Evolutionary conservation across 2,329 filamentous ascomycete species (phyloP).

Genomic region (Aspergillus hiratsukae): DNA sequence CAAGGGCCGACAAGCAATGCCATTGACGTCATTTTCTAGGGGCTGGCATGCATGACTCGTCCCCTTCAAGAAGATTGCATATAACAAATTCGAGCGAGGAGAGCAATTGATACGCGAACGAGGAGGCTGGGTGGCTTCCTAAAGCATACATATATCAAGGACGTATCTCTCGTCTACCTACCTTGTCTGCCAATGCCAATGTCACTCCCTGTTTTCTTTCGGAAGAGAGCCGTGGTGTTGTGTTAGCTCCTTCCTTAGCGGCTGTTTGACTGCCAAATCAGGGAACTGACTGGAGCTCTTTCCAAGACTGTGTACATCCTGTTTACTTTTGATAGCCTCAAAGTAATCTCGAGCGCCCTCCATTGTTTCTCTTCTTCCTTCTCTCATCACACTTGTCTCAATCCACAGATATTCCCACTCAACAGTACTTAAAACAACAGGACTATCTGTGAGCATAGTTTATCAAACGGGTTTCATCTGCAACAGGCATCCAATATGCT

Average conservation of each 20-base stretch:
- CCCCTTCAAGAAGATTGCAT: constrained; percentile 2
- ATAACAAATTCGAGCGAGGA: not conserved
- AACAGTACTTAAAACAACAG: not conserved
- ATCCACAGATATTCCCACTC: not conserved
- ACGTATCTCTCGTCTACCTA: not conserved
- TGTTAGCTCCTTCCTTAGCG: not conserved
- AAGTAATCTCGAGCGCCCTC: not conserved
- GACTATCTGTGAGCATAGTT: not conserved
- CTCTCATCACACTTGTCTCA: not conserved
- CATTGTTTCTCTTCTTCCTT: not conserved
- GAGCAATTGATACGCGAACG: not conserved
- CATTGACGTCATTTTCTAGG: constrained; percentile 8
- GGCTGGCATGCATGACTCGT: constrained; percentile 6
- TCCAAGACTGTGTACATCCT: not conserved
- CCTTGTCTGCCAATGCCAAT: no score
- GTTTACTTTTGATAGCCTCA: not conserved
- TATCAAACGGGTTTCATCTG: not conserved
- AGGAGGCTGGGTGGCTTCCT: not conserved
- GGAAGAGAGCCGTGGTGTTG: not conserved
- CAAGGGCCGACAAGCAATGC: constrained; percentile 2
- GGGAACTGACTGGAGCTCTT: not conserved
- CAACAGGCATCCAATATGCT: constrained; percentile 15
- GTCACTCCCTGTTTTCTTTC: no score
- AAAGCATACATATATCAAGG: not conserved
- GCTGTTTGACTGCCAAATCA: not conserved